Base-by-base conservation (phyloP, 1,284 basidiomycete species). In the Rhodotorula sp. region DNA sequence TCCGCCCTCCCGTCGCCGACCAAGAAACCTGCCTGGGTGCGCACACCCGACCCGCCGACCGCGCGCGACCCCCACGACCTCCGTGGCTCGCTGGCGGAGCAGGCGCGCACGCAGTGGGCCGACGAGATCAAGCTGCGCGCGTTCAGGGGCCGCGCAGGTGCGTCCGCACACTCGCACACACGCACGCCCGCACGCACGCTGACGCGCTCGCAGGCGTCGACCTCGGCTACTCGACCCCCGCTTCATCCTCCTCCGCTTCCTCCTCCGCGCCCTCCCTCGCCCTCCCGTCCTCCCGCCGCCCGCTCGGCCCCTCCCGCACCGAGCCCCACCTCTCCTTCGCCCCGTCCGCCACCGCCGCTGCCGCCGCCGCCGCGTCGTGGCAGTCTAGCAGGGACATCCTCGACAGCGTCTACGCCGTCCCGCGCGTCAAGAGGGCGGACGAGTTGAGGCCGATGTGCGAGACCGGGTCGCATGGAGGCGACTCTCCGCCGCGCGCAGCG, bases 381-480 rank as follows among this genome's bases (percentile, higher is more conserved):
- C 60, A 63, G 15, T 66, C 64, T 13, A n/a, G 24, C 20, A 34
- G 40, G 28, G 67, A 70, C 20, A 62, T 56, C 20, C 28, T 59
- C 52, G 64, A 66, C 47, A 28, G 50, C 24, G 69, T 70, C 7
- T 70, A 64, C 34, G 56, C 26, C 9, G 37, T 28, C 13, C n/a
- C 56, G 24, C 34, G 50, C 30, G 65, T 62, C 59, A 67, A 73
- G 56, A 51, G 72, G 11, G 40, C 54, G 2, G 47, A 69, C 62
- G 72, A 73, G 58, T 53, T 70, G 4, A 18, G 40, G 37, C 69
- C 69, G 4, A 58, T 71, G 37, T 65, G 64, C 50, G 65, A 62
- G 47, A 69, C 65, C 22, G 48, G 53, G 24, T 16, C 18, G n/a
- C n/a, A n/a, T n/a, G n/a, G n/a, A n/a, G n/a, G n/a, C n/a, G n/a